phyloP scores from a whole-genome alignment of 805 yeast genomes.

The Metschnikowia bowlesiae region DNA sequence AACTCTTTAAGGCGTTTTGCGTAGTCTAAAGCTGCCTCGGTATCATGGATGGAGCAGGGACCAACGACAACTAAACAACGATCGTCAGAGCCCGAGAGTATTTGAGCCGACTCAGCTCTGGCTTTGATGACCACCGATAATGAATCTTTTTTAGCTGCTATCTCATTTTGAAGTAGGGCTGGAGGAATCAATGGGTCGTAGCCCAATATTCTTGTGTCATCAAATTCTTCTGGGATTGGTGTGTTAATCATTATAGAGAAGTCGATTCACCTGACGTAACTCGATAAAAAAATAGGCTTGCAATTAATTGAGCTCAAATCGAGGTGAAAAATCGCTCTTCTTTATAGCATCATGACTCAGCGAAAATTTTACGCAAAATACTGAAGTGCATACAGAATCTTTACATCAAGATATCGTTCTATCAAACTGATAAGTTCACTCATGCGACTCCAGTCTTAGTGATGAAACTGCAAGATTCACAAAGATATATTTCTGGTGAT shows the following conservation, averaged over 20 bases:
- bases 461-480: background rate
- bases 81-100: conserved; percentile 80
- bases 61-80: conserved; percentile 87
- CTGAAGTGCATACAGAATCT: conserved; percentile 8
- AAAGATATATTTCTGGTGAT: background rate
- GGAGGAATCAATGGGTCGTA: conserved; percentile 97
- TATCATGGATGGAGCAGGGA: conserved; percentile 96
- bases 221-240: conserved; percentile 63
- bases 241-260: conserved; percentile 32
- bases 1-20: conserved; percentile 59
- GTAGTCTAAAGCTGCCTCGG: conserved; percentile 87
- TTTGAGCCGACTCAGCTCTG: conserved; percentile 67
- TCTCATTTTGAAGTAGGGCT: conserved; percentile 82
- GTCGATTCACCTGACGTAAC: background rate
- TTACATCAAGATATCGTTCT: background rate
- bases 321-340: conserved; percentile 1
- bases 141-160: conserved; percentile 59
- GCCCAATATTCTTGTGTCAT: conserved; percentile 76
- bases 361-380: conserved; percentile 16
- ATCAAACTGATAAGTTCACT: background rate
- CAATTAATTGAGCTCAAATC: background rate
- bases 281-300: background rate
- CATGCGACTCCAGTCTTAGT: background rate
- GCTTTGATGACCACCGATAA: conserved; percentile 66
- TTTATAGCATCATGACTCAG: conserved; percentile 11